Conservation (phyloP, 768 basidiomycete genomes). For the Ramaria rubella region DNA sequence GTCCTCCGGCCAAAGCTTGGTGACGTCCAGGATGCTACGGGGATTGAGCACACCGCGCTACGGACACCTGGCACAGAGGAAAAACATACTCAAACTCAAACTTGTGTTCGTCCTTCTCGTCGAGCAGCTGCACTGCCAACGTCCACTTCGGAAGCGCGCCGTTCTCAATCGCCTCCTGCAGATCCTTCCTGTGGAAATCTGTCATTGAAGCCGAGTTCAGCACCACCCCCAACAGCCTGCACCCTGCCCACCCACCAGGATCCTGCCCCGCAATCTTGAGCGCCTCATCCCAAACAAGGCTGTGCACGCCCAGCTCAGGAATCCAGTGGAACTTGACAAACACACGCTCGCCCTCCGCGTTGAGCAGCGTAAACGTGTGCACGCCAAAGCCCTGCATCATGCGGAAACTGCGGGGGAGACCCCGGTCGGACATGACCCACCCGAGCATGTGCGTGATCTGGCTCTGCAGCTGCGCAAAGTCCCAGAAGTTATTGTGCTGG, state of each 20-base stretch:
- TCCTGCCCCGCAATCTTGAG: conserved; percentile 79
- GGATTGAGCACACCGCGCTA: neutral
- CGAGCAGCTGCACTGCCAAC: conserved; percentile 67
- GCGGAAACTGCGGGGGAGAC: conserved; percentile 75
- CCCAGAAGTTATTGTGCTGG: conserved; percentile 83
- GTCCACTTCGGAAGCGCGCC: conserved; percentile 73
- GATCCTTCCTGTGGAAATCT: conserved; percentile 85
- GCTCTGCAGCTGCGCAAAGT: conserved; percentile 66
- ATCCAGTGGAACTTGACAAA: conserved; percentile 90
- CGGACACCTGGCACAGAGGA: neutral
- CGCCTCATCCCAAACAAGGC: conserved; percentile 84
- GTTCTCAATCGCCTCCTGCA: conserved; percentile 73
- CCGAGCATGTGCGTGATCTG: conserved; percentile 74
- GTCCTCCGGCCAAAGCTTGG: conserved; percentile 83
- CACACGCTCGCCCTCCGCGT: conserved; percentile 53
- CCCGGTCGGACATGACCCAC: conserved; percentile 84
- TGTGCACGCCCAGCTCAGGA: conserved; percentile 77
- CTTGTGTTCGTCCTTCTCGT: conserved; percentile 65
- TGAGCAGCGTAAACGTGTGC: conserved; percentile 76
- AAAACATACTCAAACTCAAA: conserved; percentile 64
- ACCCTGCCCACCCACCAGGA: conserved; percentile 42
- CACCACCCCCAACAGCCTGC: neutral
- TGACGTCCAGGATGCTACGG: conserved; percentile 69
- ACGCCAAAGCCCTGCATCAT: conserved; percentile 91
- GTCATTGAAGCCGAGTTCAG: neutral